These are phyloP conservation scores for Ceratobasidium sp. DNA, from an alignment of 1,284 basidiomycete genomes.

Conservation along the genomic window DNA sequence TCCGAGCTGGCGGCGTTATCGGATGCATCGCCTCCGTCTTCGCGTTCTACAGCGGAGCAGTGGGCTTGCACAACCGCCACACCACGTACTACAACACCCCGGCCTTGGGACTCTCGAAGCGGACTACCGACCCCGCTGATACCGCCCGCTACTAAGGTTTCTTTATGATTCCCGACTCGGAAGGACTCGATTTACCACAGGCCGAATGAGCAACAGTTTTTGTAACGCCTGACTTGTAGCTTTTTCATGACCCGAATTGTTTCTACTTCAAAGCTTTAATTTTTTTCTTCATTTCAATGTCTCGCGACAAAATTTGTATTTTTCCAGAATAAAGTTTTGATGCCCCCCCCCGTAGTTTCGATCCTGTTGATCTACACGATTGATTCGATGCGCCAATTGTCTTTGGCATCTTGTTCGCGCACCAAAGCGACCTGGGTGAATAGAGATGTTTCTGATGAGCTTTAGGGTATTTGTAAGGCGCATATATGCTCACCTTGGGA, in stretches of 20 bases:
- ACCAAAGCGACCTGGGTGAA: neutral
- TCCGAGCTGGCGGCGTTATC: slow-evolving; percentile 75
- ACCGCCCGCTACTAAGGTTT: slow-evolving; percentile 1
- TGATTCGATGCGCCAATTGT: neutral
- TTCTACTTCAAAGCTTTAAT: too few species aligned
- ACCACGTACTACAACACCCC: slow-evolving; percentile 39
- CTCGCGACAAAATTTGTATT: too few species aligned
- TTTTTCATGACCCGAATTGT: too few species aligned
- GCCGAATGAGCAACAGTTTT: too few species aligned
- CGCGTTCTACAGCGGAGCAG: slow-evolving; percentile 73
- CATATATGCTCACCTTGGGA: slow-evolving; percentile 2
- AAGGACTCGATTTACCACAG: neutral
- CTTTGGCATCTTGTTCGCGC: neutral
- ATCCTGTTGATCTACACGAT: neutral
- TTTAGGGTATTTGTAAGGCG: neutral
- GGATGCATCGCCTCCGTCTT: slow-evolving; percentile 72
- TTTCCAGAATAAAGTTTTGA: too few species aligned
- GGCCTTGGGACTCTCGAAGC: slow-evolving; percentile 34
- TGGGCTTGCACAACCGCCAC: slow-evolving; percentile 63
- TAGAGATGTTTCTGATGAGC: neutral
- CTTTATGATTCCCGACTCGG: neutral
- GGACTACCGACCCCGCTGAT: neutral
- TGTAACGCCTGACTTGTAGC: neutral
- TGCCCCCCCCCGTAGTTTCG: neutral
- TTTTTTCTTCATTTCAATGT: too few species aligned